Percentiles rank a stretch among this genome's conserved stretches.
Evolutionary conservation across 116 monocot species (phyloP).

Genomic region (Phalaenopsis hybrid): DNA sequence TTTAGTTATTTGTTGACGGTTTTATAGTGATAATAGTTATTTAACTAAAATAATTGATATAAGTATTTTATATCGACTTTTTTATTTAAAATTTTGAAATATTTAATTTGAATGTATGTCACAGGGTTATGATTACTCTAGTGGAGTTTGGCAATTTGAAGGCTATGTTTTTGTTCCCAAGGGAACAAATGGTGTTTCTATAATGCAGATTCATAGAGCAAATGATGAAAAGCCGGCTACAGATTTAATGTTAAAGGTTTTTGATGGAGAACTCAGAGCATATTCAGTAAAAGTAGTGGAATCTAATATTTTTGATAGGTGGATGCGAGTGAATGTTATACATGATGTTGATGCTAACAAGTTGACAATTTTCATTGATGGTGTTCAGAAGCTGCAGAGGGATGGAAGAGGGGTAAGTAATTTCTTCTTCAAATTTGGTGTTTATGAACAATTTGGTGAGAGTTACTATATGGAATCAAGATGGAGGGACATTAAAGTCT

Average conservation of each 20-base stretch:
- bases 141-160: conserved; percentile 29
- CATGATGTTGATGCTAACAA: conserved; percentile 17
- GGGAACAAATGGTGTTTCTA: conserved; percentile 11
- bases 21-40: too few species aligned
- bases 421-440: neutral
- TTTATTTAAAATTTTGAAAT: too few species aligned
- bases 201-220: conserved; percentile 19
- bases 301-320: conserved; percentile 7
- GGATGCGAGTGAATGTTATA: conserved; percentile 24
- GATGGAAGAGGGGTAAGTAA: neutral
- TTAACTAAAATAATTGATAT: too few species aligned
- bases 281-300: neutral
- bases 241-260: too few species aligned
- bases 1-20: too few species aligned
- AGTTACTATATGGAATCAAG: too few species aligned
- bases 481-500: too few species aligned
- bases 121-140: conserved; percentile 26
- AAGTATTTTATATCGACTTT: too few species aligned
- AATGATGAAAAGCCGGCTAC: neutral
- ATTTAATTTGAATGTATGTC: too few species aligned
- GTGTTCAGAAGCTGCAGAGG: conserved; percentile 11
- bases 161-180: conserved; percentile 19
- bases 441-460: too few species aligned
- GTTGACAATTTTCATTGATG: conserved; percentile 9
- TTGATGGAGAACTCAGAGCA: too few species aligned